phyloP scores from a whole-genome alignment of 257 asterid species.

The Oldenlandia corymbosa region DNA sequence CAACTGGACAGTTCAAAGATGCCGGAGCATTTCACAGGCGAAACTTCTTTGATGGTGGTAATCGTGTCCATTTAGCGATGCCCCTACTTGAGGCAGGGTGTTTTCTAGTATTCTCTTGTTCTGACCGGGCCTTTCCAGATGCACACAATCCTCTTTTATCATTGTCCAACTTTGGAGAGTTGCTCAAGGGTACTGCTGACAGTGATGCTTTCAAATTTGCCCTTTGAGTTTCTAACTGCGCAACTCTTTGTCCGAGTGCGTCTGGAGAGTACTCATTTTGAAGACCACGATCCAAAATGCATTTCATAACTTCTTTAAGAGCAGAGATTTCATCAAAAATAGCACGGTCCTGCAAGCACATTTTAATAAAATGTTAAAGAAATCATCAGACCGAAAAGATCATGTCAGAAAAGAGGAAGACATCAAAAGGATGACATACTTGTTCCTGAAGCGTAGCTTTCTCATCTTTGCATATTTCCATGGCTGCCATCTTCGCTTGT shows the following conservation, averaged over 20 bases:
- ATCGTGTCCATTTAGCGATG: not conserved
- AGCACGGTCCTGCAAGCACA: conserved; percentile 12
- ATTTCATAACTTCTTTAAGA: conserved; percentile 12
- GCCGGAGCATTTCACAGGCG: conserved; percentile 4
- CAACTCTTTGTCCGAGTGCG: conserved; percentile 9
- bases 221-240: conserved; percentile 6
- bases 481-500: not conserved
- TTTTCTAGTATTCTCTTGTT: conserved; percentile 9
- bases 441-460: conserved; percentile 5
- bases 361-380: not conserved
- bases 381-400: not conserved
- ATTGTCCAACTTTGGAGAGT: no score
- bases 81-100: conserved; percentile 4
- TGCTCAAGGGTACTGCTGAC: not conserved
- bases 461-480: conserved; percentile 7
- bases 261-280: conserved; percentile 20
- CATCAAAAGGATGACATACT: conserved; percentile 6
- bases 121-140: not conserved
- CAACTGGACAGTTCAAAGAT: no score
- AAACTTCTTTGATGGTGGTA: conserved; percentile 9
- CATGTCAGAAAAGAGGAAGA: not conserved
- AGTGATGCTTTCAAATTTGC: conserved; percentile 8
- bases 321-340: conserved; percentile 8
- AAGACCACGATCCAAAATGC: conserved; percentile 17
- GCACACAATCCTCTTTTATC: no score